Evolutionary conservation across 768 basidiomycete species (phyloP).

Genomic region (Leccinum ochraceum): DNA sequence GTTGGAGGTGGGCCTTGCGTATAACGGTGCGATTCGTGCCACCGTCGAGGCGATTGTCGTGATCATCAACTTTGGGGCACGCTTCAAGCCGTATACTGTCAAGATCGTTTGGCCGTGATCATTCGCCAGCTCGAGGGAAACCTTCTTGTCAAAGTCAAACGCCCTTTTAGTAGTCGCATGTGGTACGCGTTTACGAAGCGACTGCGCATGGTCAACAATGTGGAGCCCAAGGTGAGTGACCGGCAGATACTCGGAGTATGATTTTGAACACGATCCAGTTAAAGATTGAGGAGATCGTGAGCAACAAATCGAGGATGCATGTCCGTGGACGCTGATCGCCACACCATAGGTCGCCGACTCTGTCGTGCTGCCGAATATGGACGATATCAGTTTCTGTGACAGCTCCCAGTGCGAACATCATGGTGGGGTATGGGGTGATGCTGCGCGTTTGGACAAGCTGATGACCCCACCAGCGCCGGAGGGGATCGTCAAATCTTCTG

Average conservation of each 20-base stretch:
- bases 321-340: constrained; percentile 67
- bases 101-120: constrained; percentile 86
- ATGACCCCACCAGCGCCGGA: constrained; percentile 15
- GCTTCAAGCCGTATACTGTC: constrained; percentile 88
- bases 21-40: constrained; percentile 86
- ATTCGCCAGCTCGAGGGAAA: constrained; percentile 91
- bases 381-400: constrained; percentile 96
- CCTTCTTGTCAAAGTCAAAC: constrained; percentile 83
- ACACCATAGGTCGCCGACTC: constrained; percentile 90
- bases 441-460: constrained; percentile 47
- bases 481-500: constrained; percentile 2
- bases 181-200: constrained; percentile 92
- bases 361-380: constrained; percentile 96
- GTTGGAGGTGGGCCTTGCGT: constrained; percentile 80
- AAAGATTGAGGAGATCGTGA: constrained; percentile 82
- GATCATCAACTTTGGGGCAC: constrained; percentile 70
- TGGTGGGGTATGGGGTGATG: constrained; percentile 90
- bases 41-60: constrained; percentile 89
- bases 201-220: constrained; percentile 84
- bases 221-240: constrained; percentile 93
- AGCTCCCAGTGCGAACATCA: constrained; percentile 62
- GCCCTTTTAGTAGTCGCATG: constrained; percentile 92
- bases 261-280: constrained; percentile 89
- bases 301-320: constrained; percentile 27
- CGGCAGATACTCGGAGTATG: constrained; percentile 95